These are phyloP conservation scores for Cucumis hystrix DNA, from an alignment of 306 rosid genomes.

Conservation along the genomic window DNA sequence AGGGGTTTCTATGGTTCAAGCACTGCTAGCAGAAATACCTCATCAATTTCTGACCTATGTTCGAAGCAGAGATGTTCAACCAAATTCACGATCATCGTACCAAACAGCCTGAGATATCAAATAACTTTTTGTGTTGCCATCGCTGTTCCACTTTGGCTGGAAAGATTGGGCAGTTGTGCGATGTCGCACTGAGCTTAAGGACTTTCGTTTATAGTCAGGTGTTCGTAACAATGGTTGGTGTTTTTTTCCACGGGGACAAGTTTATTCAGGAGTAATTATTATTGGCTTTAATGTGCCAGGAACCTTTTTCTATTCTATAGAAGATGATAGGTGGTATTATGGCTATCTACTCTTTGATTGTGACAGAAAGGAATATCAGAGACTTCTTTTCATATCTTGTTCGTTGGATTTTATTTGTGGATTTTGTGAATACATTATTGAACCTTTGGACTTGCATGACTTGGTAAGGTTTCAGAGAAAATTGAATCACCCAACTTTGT, in stretches of 20 bases:
- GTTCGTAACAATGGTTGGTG: not conserved
- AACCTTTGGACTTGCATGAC: not conserved
- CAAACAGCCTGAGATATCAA: slow-evolving; percentile 10
- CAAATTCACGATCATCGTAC: slow-evolving; percentile 38
- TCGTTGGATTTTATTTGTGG: not conserved
- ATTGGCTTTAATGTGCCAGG: not conserved
- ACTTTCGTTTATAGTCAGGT: not conserved
- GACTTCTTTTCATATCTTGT: not conserved
- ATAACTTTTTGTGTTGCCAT: slow-evolving; percentile 17
- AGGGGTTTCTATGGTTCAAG: slow-evolving; percentile 85
- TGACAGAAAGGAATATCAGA: not conserved
- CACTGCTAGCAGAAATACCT: slow-evolving; percentile 86
- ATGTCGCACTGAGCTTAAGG: not conserved
- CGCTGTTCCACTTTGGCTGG: not conserved
- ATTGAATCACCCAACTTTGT: too few relatives aligned
- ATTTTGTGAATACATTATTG: not conserved
- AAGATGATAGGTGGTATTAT: not conserved
- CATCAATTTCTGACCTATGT: slow-evolving; percentile 75
- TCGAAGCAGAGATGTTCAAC: slow-evolving; percentile 81
- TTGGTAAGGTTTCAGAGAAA: not conserved
- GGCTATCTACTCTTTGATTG: not conserved
- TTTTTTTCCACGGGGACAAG: not conserved
- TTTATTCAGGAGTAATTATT: not conserved
- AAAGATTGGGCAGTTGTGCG: not conserved
- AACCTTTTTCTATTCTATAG: not conserved